Conservation (phyloP, 192 early-diverging fungal genomes). For the Coemansia umbellata region DNA sequence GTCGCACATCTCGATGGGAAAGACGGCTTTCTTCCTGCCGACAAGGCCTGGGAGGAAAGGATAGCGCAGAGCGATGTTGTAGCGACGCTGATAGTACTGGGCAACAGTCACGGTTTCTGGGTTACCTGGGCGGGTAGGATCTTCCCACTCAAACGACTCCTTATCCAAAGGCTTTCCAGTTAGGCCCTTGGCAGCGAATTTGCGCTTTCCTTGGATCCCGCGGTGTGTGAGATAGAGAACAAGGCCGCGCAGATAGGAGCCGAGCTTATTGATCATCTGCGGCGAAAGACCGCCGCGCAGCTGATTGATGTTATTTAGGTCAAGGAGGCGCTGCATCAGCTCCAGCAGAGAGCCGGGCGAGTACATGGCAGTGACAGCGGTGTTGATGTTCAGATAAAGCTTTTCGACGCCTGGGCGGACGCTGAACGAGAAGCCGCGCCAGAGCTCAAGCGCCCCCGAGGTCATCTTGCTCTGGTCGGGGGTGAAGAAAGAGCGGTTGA, state of each 20-base stretch:
- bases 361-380: conserved; percentile 66
- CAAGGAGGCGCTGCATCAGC: conserved; percentile 64
- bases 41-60: conserved; percentile 81
- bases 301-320: conserved; percentile 47
- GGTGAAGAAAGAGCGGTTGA: conserved; percentile 90
- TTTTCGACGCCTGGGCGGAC: conserved; percentile 71
- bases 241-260: conserved; percentile 50
- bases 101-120: conserved; percentile 66
- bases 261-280: conserved; percentile 11
- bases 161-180: conserved; percentile 60
- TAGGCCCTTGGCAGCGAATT: conserved; percentile 67
- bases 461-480: conserved; percentile 53
- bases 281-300: conserved; percentile 18
- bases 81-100: conserved; percentile 71
- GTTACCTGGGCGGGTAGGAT: conserved; percentile 34
- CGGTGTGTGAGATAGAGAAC: conserved; percentile 57
- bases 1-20: conserved; percentile 91
- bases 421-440: conserved; percentile 92
- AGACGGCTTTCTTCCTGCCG: conserved; percentile 61
- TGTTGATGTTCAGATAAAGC: conserved; percentile 72
- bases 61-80: conserved; percentile 66
- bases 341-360: conserved; percentile 66
- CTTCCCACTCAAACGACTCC: conserved; percentile 68
- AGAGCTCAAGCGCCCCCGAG: conserved; percentile 78
- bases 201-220: conserved; percentile 58